Base-by-base conservation (phyloP, 2,329 filamentous ascomycete genomes). In the Hypoxylon sp. region DNA sequence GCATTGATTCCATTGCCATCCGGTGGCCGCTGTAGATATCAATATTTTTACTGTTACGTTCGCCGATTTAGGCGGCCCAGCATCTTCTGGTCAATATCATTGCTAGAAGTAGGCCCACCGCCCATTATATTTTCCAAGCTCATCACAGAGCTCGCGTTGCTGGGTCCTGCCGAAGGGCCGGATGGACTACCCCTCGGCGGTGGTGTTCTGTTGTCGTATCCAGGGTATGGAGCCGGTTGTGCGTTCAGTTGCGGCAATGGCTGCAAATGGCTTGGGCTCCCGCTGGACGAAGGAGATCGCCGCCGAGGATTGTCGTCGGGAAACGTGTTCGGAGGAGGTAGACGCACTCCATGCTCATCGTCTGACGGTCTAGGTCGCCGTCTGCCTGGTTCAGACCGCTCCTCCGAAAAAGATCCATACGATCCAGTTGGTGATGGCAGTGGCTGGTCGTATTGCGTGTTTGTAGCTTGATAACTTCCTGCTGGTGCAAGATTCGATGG, bases 11-110 rank as follows among this genome's bases (percentile, higher is more conserved):
- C 58, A 46, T 34, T 51, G 55, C 55, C 63, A 60, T 50, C 56
- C 55, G 28, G 46, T 67, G 53, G 64, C 64, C 58, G 34, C 23
- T 25, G 11, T 61, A 38, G 56, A 59, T 34, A 46, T 28, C 38
- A 60, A 25, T 19, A 53, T 43, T 38, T 62, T 56, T 38, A 50
- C 51, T 63, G 60, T 55, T 67, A 58, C 32, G 68, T 70, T 71
- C 78, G 77, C 50, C 82, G 79, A 68, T 86, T 85, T 56, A 88
- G 75, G 38, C 84, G 82, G 41, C 82, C 82, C 61, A 88, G 79
- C 86, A 88, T 88, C 65, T 79, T 82, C 70, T 82, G 81, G 71
- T 88, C 86, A 63, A 88, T 87, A 62, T 87, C 85, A 70, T 80
- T 83, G 72, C 13, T 79, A 72, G 50, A 79, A 79, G 52, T 79